Evolutionary conservation across 345 rosid genomes (phyloP).

Genomic region (Salix dunnii): DNA sequence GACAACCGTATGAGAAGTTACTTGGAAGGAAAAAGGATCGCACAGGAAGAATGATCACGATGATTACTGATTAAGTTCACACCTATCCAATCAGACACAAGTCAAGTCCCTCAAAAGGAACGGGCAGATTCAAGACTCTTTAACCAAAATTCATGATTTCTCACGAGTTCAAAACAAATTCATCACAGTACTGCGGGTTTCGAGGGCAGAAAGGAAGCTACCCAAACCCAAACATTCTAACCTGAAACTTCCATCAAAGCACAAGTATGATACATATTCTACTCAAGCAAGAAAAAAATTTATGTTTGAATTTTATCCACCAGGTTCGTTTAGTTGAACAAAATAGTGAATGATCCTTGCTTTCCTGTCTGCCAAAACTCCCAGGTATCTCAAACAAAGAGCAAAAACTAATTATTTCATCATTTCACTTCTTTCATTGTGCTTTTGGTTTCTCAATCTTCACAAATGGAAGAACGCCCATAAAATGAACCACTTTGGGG

Average conservation of each 20-base stretch:
- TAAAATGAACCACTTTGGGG: conserved; percentile 48
- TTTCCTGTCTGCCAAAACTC: conserved; percentile 6
- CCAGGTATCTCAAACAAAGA: neutral
- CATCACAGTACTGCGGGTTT: neutral
- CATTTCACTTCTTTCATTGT: neutral
- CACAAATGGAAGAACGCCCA: conserved; percentile 70
- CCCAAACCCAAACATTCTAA: neutral
- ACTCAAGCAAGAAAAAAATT: conserved; percentile 10
- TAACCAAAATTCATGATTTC: conserved; percentile 2
- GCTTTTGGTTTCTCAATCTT: conserved; percentile 73
- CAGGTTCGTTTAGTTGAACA: conserved; percentile 15
- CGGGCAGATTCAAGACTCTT: too few species aligned
- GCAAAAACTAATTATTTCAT: neutral
- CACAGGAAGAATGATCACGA: too few species aligned
- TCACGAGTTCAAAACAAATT: neutral
- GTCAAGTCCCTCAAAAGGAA: too few species aligned
- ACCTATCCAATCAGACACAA: too few species aligned
- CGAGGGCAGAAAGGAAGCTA: neutral
- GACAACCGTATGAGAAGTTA: too few species aligned
- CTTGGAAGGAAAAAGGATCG: too few species aligned
- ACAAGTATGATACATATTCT: conserved; percentile 13
- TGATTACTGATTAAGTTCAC: too few species aligned
- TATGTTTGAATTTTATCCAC: neutral
- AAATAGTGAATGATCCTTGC: neutral
- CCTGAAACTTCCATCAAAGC: conserved; percentile 4